These are phyloP conservation scores for Plasmodium gaboni DNA, from an alignment of 169 alveolate species.

Conservation along the genomic window DNA sequence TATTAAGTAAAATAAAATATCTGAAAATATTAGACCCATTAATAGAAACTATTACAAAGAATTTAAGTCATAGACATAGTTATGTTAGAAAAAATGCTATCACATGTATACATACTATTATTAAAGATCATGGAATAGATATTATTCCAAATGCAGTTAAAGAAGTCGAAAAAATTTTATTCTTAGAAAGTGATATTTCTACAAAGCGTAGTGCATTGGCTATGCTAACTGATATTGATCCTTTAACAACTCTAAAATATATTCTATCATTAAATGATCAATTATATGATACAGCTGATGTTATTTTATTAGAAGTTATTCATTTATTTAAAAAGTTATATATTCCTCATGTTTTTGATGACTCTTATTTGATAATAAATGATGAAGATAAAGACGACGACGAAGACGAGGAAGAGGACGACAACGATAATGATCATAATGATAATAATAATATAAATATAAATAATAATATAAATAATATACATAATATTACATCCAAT, in stretches of 20 bases:
- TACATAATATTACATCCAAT: not conserved
- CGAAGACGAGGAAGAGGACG: constrained; percentile 2
- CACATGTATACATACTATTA: constrained; percentile 92
- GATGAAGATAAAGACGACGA: constrained; percentile 53
- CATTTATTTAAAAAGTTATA: constrained; percentile 88
- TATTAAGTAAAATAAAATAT: constrained; percentile 92
- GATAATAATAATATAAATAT: not conserved
- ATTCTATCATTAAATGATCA: constrained; percentile 83
- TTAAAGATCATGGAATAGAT: constrained; percentile 93
- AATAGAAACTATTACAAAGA: constrained; percentile 92
- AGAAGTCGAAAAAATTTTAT: constrained; percentile 86
- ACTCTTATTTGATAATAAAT: constrained; percentile 23
- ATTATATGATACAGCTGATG: constrained; percentile 85
- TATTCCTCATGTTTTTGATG: constrained; percentile 80
- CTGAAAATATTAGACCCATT: constrained; percentile 93
- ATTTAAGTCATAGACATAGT: constrained; percentile 93
- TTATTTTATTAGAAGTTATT: constrained; percentile 88
- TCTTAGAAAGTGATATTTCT: constrained; percentile 92
- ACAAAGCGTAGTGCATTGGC: constrained; percentile 94
- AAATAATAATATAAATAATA: not conserved
- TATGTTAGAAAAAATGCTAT: constrained; percentile 96
- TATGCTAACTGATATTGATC: constrained; percentile 89
- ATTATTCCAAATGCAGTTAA: constrained; percentile 88
- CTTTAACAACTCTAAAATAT: constrained; percentile 90
- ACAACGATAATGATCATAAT: not conserved